These are phyloP conservation scores for Coemansia sp. DNA, from an alignment of 192 early-diverging fungal species.

Conservation along the genomic window DNA sequence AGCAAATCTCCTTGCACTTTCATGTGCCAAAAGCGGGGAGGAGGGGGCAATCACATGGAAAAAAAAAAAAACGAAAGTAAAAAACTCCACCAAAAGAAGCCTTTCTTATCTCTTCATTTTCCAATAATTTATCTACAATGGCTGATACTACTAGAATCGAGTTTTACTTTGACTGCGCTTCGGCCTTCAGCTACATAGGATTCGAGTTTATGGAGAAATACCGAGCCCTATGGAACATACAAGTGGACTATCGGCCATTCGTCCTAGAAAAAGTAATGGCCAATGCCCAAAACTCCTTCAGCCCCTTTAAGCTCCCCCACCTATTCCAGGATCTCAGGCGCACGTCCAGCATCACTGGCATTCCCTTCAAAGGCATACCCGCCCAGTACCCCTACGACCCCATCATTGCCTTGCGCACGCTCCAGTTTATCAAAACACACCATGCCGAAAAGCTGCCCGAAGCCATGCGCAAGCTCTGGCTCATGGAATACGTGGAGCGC, in stretches of 20 bases:
- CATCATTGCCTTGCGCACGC: conserved; percentile 21
- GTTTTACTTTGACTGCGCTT: conserved; percentile 46
- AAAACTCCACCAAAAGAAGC: background rate
- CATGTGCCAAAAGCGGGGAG: background rate
- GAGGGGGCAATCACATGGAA: background rate
- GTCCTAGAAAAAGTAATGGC: conserved; percentile 27
- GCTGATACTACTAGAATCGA: conserved; percentile 7
- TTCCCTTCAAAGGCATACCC: conserved; percentile 41
- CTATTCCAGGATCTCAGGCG: conserved; percentile 32
- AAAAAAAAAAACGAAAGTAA: background rate
- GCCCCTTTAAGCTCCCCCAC: conserved; percentile 33
- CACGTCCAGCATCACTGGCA: conserved; percentile 32
- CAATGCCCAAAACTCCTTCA: conserved; percentile 34
- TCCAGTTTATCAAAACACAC: conserved; percentile 30
- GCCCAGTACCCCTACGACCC: conserved; percentile 37
- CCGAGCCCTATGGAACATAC: conserved; percentile 30
- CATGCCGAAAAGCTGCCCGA: conserved; percentile 20
- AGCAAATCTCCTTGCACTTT: background rate
- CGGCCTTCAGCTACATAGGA: conserved; percentile 46
- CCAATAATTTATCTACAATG: background rate
- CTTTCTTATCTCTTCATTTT: background rate
- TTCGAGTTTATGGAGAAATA: conserved; percentile 54
- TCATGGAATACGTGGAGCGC: conserved; percentile 31
- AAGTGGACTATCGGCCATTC: conserved; percentile 46
- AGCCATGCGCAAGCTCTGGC: conserved; percentile 43